These are phyloP conservation scores for Drosera capensis DNA, from an alignment of 148 eudicot species.

Conservation along the genomic window DNA sequence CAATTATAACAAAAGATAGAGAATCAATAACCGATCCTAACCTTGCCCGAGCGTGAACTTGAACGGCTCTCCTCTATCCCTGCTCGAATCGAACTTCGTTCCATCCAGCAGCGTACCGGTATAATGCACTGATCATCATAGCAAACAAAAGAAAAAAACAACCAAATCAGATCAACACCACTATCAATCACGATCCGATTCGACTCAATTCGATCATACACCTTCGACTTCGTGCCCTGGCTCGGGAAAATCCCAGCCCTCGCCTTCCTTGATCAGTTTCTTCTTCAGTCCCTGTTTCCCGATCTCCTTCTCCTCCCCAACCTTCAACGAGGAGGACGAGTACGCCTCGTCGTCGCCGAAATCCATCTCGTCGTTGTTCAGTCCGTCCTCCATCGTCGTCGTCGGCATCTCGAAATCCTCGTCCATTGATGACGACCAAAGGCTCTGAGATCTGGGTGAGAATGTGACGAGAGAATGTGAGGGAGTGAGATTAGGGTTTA, in stretches of 20 bases:
- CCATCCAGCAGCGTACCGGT: constrained; percentile 92
- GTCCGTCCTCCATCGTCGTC: constrained; percentile 26
- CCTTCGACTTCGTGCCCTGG: constrained; percentile 91
- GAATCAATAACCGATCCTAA: constrained; percentile 8
- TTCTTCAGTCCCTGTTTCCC: constrained; percentile 64
- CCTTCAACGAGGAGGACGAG: too few species aligned
- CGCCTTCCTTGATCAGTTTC: constrained; percentile 81
- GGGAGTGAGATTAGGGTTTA: not conserved
- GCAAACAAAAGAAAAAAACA: constrained; percentile 6
- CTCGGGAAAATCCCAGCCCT: constrained; percentile 85
- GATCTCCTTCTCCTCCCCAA: constrained; percentile 88
- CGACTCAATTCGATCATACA: constrained; percentile 6
- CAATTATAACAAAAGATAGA: too few species aligned
- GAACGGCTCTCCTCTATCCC: constrained; percentile 73
- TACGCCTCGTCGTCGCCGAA: constrained; percentile 26
- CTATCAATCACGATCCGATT: too few species aligned
- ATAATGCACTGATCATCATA: constrained; percentile 53
- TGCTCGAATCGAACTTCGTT: constrained; percentile 85
- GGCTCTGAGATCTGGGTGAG: not conserved
- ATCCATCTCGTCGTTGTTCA: constrained; percentile 47
- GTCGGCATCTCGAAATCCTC: constrained; percentile 64
- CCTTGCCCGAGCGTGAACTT: constrained; percentile 94
- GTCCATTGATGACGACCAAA: constrained; percentile 21
- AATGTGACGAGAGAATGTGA: constrained; percentile 6
- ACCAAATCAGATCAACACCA: too few species aligned